These are phyloP conservation scores for Petunia axillaris DNA, from an alignment of 257 asterid species.

Conservation along the genomic window DNA sequence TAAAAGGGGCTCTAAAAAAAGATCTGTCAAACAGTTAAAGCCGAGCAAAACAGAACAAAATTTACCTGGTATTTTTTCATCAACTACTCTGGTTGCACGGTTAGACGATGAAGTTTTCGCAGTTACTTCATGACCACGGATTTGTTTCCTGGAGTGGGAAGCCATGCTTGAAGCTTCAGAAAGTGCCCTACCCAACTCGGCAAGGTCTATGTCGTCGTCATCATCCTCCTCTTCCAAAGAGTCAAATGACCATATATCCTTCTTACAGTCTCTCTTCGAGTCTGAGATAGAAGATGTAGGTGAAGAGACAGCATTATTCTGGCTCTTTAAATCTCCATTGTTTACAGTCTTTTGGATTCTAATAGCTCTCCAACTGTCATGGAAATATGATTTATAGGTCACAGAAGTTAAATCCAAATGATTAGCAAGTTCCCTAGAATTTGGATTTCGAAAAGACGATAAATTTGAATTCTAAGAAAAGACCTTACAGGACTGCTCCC, in stretches of 20 bases:
- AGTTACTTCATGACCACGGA: conserved; percentile 35
- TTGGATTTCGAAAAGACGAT: background rate
- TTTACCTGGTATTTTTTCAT: conserved; percentile 62
- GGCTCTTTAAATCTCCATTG: conserved; percentile 30
- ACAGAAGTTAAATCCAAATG: conserved; percentile 24
- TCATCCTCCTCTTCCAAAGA: conserved; percentile 42
- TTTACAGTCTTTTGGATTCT: conserved; percentile 70
- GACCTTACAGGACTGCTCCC: conserved; percentile 63
- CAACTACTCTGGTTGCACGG: conserved; percentile 44
- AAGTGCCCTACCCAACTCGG: conserved; percentile 75
- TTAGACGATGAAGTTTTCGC: conserved; percentile 36
- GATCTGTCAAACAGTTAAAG: conserved; percentile 17
- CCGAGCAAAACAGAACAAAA: conserved; percentile 1
- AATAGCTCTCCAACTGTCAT: conserved; percentile 75
- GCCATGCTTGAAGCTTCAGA: conserved; percentile 62
- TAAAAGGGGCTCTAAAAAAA: conserved; percentile 20
- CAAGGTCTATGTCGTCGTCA: conserved; percentile 63
- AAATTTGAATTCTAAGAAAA: conserved; percentile 20
- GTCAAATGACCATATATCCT: conserved; percentile 56
- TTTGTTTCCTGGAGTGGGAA: conserved; percentile 49
- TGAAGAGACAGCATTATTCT: conserved; percentile 33
- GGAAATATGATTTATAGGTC: conserved; percentile 19
- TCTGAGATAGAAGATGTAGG: conserved; percentile 44
- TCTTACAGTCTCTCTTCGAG: conserved; percentile 47
- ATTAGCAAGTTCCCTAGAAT: background rate